Conservation (phyloP, 2,329 filamentous ascomycete genomes). For the Ophiocordyceps camponoti-leonardi region DNA sequence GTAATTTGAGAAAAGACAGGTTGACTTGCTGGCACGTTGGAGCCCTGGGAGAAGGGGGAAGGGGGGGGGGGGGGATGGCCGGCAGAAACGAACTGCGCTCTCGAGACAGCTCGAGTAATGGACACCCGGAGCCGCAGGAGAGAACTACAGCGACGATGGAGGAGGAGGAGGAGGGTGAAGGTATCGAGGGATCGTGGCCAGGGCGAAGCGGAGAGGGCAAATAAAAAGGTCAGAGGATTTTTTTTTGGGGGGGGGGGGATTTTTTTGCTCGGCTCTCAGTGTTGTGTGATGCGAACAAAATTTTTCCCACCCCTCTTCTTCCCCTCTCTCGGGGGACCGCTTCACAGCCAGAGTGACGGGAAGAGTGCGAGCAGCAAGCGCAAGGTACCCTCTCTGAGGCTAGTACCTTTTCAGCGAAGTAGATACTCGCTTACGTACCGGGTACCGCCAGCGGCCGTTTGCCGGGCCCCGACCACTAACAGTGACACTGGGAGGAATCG, state of each 20-base stretch:
- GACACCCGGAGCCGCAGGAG: not conserved
- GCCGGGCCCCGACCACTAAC: too few species aligned
- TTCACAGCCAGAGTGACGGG: too few species aligned
- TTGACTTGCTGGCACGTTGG: not conserved
- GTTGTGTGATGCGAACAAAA: not conserved
- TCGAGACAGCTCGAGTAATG: conserved; percentile 1
- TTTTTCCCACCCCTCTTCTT: not conserved
- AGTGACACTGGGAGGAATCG: too few species aligned
- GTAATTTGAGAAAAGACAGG: not conserved
- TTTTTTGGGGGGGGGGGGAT: not conserved
- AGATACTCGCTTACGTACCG: too few species aligned
- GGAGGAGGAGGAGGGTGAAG: not conserved
- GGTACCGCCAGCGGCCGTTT: too few species aligned
- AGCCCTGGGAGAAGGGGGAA: not conserved
- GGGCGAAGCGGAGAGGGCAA: not conserved
- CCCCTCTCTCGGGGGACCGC: too few species aligned
- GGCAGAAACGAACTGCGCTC: conserved; percentile 1
- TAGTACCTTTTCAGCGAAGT: too few species aligned
- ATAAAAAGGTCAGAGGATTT: not conserved
- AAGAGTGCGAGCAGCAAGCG: too few species aligned
- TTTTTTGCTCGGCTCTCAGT: not conserved
- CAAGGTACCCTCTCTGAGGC: too few species aligned
- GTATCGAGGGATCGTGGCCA: not conserved
- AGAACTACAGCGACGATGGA: not conserved
- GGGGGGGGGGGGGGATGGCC: not conserved